Conservation (phyloP, 495 filamentous ascomycete genomes). For the Cercophora scortea region DNA sequence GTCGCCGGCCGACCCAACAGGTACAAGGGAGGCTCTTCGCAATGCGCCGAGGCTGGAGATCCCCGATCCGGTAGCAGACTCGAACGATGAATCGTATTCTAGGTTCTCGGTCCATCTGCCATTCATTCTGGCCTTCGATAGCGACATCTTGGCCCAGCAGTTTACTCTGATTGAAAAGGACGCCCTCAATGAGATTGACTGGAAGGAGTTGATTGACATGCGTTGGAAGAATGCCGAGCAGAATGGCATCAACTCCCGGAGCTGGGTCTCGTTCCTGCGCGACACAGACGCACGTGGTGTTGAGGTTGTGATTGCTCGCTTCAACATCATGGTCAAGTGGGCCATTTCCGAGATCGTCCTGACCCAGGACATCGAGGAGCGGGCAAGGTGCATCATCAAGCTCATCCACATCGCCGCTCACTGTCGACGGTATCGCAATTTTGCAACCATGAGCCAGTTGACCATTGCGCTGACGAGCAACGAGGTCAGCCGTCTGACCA, state of each 20-base stretch:
- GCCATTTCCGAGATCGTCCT: conserved; percentile 84
- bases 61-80: conserved; percentile 14
- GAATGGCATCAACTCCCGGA: conserved; percentile 49
- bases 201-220: conserved; percentile 95
- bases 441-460: conserved; percentile 93
- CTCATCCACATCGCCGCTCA: conserved; percentile 87
- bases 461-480: conserved; percentile 82
- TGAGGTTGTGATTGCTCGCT: conserved; percentile 91
- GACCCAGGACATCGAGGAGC: conserved; percentile 73
- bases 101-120: conserved; percentile 61
- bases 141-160: conserved; percentile 83
- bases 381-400: conserved; percentile 77
- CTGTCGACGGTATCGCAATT: conserved; percentile 81
- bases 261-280: conserved; percentile 90
- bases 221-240: conserved; percentile 69
- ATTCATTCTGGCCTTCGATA: conserved; percentile 87
- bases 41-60: conserved; percentile 25
- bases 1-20: conserved; percentile 28
- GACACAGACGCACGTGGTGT: conserved; percentile 78
- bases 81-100: conserved; percentile 1
- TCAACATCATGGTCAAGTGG: conserved; percentile 98
- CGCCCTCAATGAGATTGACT: conserved; percentile 91
- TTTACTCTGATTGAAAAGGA: conserved; percentile 95
- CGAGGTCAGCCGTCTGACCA: conserved; percentile 65
- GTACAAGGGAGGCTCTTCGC: conserved; percentile 30